Base-by-base conservation (phyloP, 768 basidiomycete genomes). In the Galerina sulciceps region DNA sequence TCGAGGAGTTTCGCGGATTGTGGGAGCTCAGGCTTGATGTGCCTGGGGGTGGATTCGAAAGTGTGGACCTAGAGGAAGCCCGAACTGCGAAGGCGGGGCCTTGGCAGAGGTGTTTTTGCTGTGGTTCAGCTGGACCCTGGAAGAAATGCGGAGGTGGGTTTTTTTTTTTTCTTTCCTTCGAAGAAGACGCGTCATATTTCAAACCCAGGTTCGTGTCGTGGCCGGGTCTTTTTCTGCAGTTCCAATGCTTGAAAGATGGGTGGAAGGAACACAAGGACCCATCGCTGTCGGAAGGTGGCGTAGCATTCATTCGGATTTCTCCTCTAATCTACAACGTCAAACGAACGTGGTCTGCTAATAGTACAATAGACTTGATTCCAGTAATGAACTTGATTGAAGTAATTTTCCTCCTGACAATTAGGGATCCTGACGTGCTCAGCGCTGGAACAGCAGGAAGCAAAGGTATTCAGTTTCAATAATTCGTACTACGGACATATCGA, bases 51-150 rank as follows among this genome's bases (percentile, higher is more conserved):
- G 63, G 64, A 45, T 78, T 76, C 55, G 72, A 74, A 14, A 71
- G 67, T 1, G 74, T 76, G 13, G 70, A 77, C 55, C 51, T 73
- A 31, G 72, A 71, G 56, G 74, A 75, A 61, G 64, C 66, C 5
- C 64, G 73, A 44, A 74, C 71, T 0, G 74, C 74, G 35, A 63
- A 64, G 58, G 70, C 66, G 13, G 78, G 77, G 0, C 76, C 77
- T 10, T 79, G 74, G 75, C 70, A 73, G 64, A 54, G 73, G 18
- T 79, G 77, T 54, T 79, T 77, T 44, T 59, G 45, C 10, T 79
- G 78, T 55, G 76, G 75, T 4, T 67, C 63, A 35, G 65, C 69
- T 15, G 76, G 76, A 0, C 60, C 59, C 0, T 76, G 73, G 73
- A 75, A 73, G 67, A 75, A 73, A 49, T 78, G 78, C 50, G 73